A percentile compares a stretch with the other conserved stretches of the same genome.
Conservation (phyloP, 805 yeast species). For the Teunomyces lycoperdinae region DNA sequence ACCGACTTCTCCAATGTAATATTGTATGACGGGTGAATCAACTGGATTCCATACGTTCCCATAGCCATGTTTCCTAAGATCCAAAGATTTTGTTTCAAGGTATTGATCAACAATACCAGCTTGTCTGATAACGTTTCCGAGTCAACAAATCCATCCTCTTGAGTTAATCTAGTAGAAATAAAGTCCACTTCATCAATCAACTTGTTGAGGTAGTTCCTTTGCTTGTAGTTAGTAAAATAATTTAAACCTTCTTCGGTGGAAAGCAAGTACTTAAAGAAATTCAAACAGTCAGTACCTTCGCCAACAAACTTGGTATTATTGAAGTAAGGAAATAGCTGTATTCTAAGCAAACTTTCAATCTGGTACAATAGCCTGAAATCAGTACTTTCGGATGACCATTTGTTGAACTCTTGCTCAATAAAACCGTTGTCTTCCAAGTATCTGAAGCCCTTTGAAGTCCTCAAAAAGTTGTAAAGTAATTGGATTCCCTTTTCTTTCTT, state of each 20-base stretch:
- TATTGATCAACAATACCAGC: conserved; percentile 20
- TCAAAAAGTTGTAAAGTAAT: conserved; percentile 60
- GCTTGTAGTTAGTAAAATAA: conserved; percentile 41
- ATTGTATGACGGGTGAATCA: conserved; percentile 32
- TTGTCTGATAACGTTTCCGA: conserved; percentile 21
- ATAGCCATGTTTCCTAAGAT: conserved; percentile 82
- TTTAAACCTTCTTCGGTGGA: conserved; percentile 78
- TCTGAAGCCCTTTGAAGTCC: conserved; percentile 66
- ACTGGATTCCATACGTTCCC: conserved; percentile 61
- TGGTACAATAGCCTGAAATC: conserved; percentile 33
- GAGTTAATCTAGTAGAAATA: conserved; percentile 12
- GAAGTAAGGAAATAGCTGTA: conserved; percentile 2
- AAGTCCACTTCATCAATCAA: conserved; percentile 21
- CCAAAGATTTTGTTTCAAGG: conserved; percentile 78
- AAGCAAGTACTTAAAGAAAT: conserved; percentile 78
- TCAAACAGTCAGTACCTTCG: conserved; percentile 18
- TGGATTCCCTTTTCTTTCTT: conserved; percentile 32
- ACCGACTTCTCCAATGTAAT: conserved; percentile 17
- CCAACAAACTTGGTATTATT: background rate
- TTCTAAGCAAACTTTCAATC: conserved; percentile 41
- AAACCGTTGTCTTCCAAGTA: conserved; percentile 57
- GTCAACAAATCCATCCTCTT: conserved; percentile 15
- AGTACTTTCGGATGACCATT: conserved; percentile 53
- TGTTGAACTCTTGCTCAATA: conserved; percentile 61
- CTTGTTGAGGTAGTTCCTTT: conserved; percentile 45